Percentiles rank a stretch among this genome's conserved stretches.
These are phyloP conservation scores for Phialophora tarda DNA, from an alignment of 2,329 filamentous ascomycete species.

Conservation along the genomic window DNA sequence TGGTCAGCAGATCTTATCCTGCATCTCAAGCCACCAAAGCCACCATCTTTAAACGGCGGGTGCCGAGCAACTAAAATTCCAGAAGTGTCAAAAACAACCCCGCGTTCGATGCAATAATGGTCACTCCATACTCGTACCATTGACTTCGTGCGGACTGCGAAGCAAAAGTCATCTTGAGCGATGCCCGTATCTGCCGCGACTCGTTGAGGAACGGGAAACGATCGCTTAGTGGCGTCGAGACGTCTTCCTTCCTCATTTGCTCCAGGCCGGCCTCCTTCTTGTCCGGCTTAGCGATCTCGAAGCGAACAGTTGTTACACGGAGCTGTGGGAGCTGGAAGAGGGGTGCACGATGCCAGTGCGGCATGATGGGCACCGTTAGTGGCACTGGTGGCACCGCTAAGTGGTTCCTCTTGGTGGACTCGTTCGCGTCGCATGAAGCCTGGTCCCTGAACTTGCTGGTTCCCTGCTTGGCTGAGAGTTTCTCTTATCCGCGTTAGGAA, in stretches of 20 bases:
- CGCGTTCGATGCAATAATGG: background rate
- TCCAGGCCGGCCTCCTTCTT: background rate
- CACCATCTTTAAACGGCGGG: constrained; percentile 3
- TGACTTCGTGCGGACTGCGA: background rate
- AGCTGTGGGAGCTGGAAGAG: background rate
- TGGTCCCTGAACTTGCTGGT: constrained; percentile 2
- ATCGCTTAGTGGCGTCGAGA: background rate
- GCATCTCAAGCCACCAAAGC: constrained; percentile 8
- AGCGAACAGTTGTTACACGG: constrained; percentile 5
- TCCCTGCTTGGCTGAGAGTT: background rate
- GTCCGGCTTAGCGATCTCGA: background rate
- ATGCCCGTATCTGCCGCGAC: background rate
- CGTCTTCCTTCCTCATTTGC: background rate
- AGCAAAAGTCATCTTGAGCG: background rate
- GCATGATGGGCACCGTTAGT: constrained; percentile 8
- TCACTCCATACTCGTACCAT: background rate
- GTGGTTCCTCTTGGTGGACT: background rate
- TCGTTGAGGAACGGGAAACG: background rate
- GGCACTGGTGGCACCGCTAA: background rate
- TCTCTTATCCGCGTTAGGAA: background rate
- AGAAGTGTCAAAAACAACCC: constrained; percentile 7
- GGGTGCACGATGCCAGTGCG: background rate
- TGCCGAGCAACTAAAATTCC: constrained; percentile 4
- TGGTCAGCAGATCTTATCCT: constrained; percentile 3
- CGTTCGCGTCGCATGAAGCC: constrained; percentile 4